A percentile compares a stretch with the other conserved stretches of the same genome.
phyloP scores from a whole-genome alignment of 176 grass and related monocot species.

The Typha latifolia region DNA sequence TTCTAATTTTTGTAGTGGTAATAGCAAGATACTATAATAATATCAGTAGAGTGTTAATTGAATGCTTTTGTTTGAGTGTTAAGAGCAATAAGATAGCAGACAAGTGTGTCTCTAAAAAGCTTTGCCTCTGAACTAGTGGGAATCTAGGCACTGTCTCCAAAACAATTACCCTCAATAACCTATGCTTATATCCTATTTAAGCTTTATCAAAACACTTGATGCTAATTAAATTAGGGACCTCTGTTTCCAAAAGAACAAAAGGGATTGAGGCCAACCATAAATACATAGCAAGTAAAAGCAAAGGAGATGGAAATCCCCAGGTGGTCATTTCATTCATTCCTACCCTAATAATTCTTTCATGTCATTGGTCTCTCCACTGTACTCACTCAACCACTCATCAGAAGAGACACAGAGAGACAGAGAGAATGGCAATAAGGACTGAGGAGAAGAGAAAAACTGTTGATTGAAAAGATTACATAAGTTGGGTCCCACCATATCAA shows the following conservation, averaged over 20 bases:
- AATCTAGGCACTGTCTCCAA: slow-evolving; percentile 2
- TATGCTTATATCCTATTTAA: slow-evolving; percentile 17
- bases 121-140: not conserved
- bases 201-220: too few species aligned
- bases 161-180: not conserved
- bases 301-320: slow-evolving; percentile 56
- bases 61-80: too few species aligned
- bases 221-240: slow-evolving; percentile 8
- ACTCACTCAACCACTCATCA: not conserved
- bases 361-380: not conserved
- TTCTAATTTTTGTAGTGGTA: too few species aligned
- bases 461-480: too few species aligned
- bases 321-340: slow-evolving; percentile 25
- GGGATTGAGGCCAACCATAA: too few species aligned
- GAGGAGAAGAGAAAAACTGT: too few species aligned
- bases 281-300: slow-evolving; percentile 10
- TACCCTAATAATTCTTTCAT: slow-evolving; percentile 29
- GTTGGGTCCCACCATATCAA: slow-evolving; percentile 28
- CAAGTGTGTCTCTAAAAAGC: too few species aligned
- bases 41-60: too few species aligned
- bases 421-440: too few species aligned
- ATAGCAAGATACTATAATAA: too few species aligned
- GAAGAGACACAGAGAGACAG: not conserved
- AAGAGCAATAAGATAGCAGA: too few species aligned
- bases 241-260: slow-evolving; percentile 1